phyloP scores from a whole-genome alignment of 257 asterid species.

The Lycium ferocissimum region DNA sequence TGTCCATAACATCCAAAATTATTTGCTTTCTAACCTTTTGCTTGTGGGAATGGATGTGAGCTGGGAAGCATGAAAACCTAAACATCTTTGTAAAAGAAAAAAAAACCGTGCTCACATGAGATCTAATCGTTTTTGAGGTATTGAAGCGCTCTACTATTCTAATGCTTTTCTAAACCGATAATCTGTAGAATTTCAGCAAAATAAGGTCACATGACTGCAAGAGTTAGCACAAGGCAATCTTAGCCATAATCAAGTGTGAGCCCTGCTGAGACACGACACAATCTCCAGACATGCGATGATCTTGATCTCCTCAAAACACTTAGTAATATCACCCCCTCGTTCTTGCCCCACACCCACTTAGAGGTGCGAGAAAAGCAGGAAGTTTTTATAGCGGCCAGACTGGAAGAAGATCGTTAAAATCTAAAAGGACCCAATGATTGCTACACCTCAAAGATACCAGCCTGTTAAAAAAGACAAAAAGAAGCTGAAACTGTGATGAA shows the following conservation, averaged over 20 bases:
- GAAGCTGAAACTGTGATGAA: constrained; percentile 24
- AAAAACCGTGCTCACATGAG: constrained; percentile 54
- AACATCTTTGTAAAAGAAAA: constrained; percentile 58
- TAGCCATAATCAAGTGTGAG: constrained; percentile 95
- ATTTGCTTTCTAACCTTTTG: constrained; percentile 71
- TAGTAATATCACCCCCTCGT: constrained; percentile 55
- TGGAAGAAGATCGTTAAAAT: constrained; percentile 65
- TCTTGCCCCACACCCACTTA: constrained; percentile 90
- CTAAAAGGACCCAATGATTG: constrained; percentile 46
- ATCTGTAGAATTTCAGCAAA: constrained; percentile 37
- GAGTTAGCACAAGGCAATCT: constrained; percentile 50
- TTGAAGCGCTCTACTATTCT: constrained; percentile 40
- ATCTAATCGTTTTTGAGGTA: constrained; percentile 39
- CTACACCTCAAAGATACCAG: constrained; percentile 59
- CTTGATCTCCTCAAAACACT: constrained; percentile 80
- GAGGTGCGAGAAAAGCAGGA: constrained; percentile 86
- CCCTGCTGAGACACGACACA: constrained; percentile 92
- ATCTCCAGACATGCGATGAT: constrained; percentile 93
- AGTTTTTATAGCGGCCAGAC: constrained; percentile 90
- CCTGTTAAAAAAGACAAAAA: constrained; percentile 53
- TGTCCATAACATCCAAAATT: constrained; percentile 3
- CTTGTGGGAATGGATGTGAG: constrained; percentile 63
- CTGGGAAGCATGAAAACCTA: constrained; percentile 89
- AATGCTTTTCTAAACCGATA: constrained; percentile 37
- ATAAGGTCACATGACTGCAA: constrained; percentile 43